A percentile compares a stretch with the other conserved stretches of the same genome.
These are phyloP conservation scores for Phialophora tarda DNA, from an alignment of 2,329 filamentous ascomycete species.

Conservation along the genomic window DNA sequence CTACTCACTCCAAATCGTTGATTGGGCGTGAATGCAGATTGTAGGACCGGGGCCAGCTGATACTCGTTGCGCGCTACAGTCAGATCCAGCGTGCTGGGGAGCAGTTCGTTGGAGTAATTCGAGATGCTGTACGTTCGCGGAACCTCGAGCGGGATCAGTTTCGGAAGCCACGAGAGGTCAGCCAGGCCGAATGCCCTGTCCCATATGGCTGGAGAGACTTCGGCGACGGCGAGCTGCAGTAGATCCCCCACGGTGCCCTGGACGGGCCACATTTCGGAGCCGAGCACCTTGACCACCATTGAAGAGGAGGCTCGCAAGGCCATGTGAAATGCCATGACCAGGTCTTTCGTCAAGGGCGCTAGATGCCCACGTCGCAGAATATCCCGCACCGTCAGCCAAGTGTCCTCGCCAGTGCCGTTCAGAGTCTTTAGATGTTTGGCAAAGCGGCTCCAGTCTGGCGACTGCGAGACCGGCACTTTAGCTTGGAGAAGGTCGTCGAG, in stretches of 20 bases:
- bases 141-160: slow-evolving; percentile 26
- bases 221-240: slow-evolving; percentile 28
- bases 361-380: slow-evolving; percentile 29
- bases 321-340: slow-evolving; percentile 26
- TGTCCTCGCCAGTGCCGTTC: slow-evolving; percentile 1
- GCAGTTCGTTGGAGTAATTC: slow-evolving; percentile 26
- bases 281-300: slow-evolving; percentile 23
- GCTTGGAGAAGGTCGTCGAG: slow-evolving; percentile 24
- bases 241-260: slow-evolving; percentile 29
- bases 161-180: slow-evolving; percentile 29
- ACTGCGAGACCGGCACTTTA: slow-evolving; percentile 17
- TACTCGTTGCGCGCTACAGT: slow-evolving; percentile 26
- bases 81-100: slow-evolving; percentile 26
- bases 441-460: slow-evolving; percentile 25
- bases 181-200: slow-evolving; percentile 26
- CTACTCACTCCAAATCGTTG: slow-evolving; percentile 25
- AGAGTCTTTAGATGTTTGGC: slow-evolving; percentile 25
- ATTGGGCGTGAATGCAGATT: slow-evolving; percentile 6
- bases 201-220: slow-evolving; percentile 30
- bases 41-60: slow-evolving; percentile 15
- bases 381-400: slow-evolving; percentile 26
- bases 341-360: slow-evolving; percentile 26
- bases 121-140: slow-evolving; percentile 32
- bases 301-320: slow-evolving; percentile 29
- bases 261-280: slow-evolving; percentile 30